These are phyloP conservation scores for Fistulinella prunicolor DNA, from an alignment of 768 basidiomycete species.

Conservation along the genomic window DNA sequence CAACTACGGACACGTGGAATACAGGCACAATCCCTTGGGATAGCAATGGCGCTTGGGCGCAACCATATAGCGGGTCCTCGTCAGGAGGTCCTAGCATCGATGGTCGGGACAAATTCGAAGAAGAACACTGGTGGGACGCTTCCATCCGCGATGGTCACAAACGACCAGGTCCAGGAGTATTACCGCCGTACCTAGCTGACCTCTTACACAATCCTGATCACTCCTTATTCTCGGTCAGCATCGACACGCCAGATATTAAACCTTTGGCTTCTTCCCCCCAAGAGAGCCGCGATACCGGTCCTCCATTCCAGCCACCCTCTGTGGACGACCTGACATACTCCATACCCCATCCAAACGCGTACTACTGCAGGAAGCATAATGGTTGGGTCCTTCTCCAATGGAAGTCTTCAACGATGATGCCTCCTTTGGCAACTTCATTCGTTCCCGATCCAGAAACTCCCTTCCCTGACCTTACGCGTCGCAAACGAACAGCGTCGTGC, in stretches of 20 bases:
- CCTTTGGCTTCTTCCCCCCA: constrained; percentile 24
- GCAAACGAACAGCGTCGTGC: constrained; percentile 50
- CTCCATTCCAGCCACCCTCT: constrained; percentile 41
- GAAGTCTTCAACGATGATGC: constrained; percentile 59
- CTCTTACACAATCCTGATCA: constrained; percentile 71
- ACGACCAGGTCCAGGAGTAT: constrained; percentile 69
- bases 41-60: constrained; percentile 19
- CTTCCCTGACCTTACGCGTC: constrained; percentile 55
- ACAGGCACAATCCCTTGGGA: constrained; percentile 27
- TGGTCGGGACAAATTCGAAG: constrained; percentile 59
- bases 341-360: constrained; percentile 78
- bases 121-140: constrained; percentile 67
- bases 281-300: constrained; percentile 16
- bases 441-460: constrained; percentile 37
- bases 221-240: constrained; percentile 61
- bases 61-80: constrained; percentile 19
- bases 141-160: constrained; percentile 40
- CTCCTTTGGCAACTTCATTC: constrained; percentile 59
- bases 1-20: constrained; percentile 19
- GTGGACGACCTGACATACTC: constrained; percentile 63
- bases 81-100: constrained; percentile 46
- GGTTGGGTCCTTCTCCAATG: constrained; percentile 77
- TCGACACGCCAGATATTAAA: constrained; percentile 33
- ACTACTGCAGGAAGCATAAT: constrained; percentile 80
- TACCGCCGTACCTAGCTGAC: constrained; percentile 67